Evolutionary conservation across 352 stramenopile species (phyloP), one percentile per base, ranked within the genome.

Genomic region (Vaucheria bursata): DNA sequence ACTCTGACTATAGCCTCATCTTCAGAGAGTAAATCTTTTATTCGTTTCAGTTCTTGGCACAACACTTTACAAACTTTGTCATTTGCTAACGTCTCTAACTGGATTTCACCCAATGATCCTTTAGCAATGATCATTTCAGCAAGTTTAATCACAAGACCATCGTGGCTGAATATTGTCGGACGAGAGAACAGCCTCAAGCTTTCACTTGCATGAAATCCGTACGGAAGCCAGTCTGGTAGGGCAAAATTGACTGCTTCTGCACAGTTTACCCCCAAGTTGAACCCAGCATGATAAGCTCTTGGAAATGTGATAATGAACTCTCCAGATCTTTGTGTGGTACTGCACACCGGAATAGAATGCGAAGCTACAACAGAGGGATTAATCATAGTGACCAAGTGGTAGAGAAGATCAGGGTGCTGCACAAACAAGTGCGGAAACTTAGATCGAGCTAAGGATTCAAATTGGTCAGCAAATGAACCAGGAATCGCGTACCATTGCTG

Each of bases 251-350:
- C 82, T 31, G 82, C 82, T 66, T 86, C 82, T 0, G 79, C 82
- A 2, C 79, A 74, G 71, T 86, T 86, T 31, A 85, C 77, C 4
- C 75, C 67, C 53, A 82, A 91, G 85, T 96, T 98, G 76, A 98
- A 99, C 18, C 96, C 96, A 49, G 89, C 91, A 81, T 99, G 96
- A 80, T 98, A 99, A 0, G 95, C 90, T 0, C 92, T 69, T 29
- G 96, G 96, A 81, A 99, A 99, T 0, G 96, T 99, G 8, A 99
- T 90, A 34, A 99, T 92, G 85, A 98, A 99, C 29, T 84, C 68
- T 1, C 79, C 79, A 8, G 94, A 86, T n/a, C 94, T 78, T 81
- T 99, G 96, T 1, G 93, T 91, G 0, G 95, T 88, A 32, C 94
- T 91, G 74, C 94, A 98, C 38, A 99, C 94, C 1, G 88, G 90